Evolutionary conservation across 1,284 basidiomycete genomes (phyloP).

Genomic region (Malassezia psittaci): DNA sequence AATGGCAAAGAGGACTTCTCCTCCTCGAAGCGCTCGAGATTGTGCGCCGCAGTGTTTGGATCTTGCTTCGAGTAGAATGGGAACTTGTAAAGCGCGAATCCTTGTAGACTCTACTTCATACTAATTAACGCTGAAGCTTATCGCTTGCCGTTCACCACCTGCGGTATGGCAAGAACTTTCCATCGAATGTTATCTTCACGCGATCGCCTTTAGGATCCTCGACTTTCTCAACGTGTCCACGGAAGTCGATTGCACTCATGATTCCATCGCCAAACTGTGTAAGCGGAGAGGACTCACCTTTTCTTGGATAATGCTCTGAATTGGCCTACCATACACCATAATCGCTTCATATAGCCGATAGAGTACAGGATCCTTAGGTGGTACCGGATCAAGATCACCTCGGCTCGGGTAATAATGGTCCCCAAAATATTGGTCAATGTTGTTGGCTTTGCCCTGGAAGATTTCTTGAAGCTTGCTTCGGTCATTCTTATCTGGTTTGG

Average conservation of each 20-base stretch:
- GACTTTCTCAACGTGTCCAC: conserved; percentile 34
- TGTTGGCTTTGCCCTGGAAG: conserved; percentile 11
- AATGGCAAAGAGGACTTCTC: conserved; percentile 75
- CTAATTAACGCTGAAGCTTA: neutral
- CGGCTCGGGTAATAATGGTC: conserved; percentile 29
- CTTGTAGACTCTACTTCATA: neutral
- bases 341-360: conserved; percentile 28
- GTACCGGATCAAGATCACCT: conserved; percentile 27
- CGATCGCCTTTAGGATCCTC: conserved; percentile 33
- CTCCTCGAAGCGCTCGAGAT: conserved; percentile 84
- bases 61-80: conserved; percentile 77
- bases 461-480: conserved; percentile 19
- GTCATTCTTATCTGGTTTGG: conserved; percentile 30
- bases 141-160: conserved; percentile 20
- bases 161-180: conserved; percentile 35
- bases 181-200: conserved; percentile 39
- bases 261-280: conserved; percentile 32
- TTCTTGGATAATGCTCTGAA: conserved; percentile 41
- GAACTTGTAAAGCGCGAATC: conserved; percentile 21
- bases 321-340: conserved; percentile 36
- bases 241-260: conserved; percentile 42
- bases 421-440: conserved; percentile 27
- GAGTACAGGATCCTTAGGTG: conserved; percentile 30
- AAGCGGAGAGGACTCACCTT: conserved; percentile 27
- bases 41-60: conserved; percentile 85